Percentiles rank a stretch among this genome's conserved stretches.
Evolutionary conservation across 2,329 filamentous ascomycete species (phyloP).

Genomic region (Phyllosticta citribraziliensis): DNA sequence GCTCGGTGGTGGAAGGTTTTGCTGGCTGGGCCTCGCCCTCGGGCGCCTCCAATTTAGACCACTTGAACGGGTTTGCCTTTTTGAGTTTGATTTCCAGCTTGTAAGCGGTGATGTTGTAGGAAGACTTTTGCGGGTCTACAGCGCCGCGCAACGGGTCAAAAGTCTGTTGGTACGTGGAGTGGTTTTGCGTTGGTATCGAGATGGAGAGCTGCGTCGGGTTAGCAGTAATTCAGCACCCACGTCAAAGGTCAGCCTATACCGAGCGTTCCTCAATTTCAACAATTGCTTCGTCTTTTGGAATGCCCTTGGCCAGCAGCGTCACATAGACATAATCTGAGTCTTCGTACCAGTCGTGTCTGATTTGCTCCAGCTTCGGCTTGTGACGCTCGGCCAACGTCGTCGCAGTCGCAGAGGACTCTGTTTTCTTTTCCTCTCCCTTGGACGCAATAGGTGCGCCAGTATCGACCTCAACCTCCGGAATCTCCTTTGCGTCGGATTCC

Average conservation of each 20-base stretch:
- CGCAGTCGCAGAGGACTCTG: not conserved
- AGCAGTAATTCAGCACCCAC: slow-evolving; percentile 10
- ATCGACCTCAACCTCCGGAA: slow-evolving; percentile 41
- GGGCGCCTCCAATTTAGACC: slow-evolving; percentile 48
- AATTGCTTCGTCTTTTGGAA: slow-evolving; percentile 46
- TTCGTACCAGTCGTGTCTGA: slow-evolving; percentile 62
- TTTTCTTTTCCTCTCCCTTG: slow-evolving; percentile 6
- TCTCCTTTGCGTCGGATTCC: slow-evolving; percentile 42
- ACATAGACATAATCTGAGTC: slow-evolving; percentile 50
- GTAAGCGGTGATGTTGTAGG: slow-evolving; percentile 56
- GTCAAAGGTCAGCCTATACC: slow-evolving; percentile 18
- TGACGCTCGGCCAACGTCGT: slow-evolving; percentile 11
- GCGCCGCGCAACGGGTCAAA: slow-evolving; percentile 58
- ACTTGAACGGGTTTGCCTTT: slow-evolving; percentile 58
- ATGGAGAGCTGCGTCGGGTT: slow-evolving; percentile 38
- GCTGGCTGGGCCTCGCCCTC: not conserved
- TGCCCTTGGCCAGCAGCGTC: slow-evolving; percentile 56
- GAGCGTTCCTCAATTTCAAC: slow-evolving; percentile 43
- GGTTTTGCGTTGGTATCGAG: slow-evolving; percentile 46
- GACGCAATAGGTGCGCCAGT: slow-evolving; percentile 25
- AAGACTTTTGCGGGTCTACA: slow-evolving; percentile 53
- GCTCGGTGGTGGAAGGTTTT: slow-evolving; percentile 11
- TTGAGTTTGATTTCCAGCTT: slow-evolving; percentile 70
- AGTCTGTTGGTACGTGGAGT: slow-evolving; percentile 49
- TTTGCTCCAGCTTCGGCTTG: slow-evolving; percentile 45